Conservation (phyloP, 768 basidiomycete species). For the Mycena olivaceomarginata region DNA sequence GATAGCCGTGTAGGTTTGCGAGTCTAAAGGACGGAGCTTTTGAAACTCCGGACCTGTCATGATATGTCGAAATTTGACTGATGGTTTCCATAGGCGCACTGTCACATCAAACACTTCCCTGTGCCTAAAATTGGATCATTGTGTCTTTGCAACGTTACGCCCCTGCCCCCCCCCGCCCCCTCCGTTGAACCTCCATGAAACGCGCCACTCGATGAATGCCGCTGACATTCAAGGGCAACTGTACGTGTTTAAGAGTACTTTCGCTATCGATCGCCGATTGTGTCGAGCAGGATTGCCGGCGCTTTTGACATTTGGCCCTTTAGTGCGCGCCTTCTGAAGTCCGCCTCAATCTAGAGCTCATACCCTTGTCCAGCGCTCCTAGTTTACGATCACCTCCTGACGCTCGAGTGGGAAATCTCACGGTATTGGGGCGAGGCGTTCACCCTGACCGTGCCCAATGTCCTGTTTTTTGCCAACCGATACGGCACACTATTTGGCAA, state of each 20-base stretch:
- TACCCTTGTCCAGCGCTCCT: neutral
- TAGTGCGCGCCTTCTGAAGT: neutral
- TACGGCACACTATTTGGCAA: too few relatives aligned
- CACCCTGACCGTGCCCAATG: neutral
- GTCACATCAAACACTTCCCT: neutral
- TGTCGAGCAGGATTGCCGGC: neutral
- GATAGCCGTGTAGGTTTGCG: too few relatives aligned
- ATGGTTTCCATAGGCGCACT: neutral
- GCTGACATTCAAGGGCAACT: neutral
- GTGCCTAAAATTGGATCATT: slow-evolving; percentile 1
- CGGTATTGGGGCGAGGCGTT: too few relatives aligned
- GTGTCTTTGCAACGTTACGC: neutral
- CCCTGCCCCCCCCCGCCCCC: neutral
- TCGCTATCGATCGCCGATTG: neutral
- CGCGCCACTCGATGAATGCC: neutral
- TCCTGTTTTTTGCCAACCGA: neutral
- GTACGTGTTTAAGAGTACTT: slow-evolving; percentile 7
- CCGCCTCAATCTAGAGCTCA: slow-evolving; percentile 9
- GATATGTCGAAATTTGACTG: neutral
- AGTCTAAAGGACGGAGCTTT: too few relatives aligned
- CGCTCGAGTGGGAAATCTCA: too few relatives aligned
- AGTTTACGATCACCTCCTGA: too few relatives aligned
- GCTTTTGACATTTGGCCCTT: slow-evolving; percentile 7
- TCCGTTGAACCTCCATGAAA: neutral
- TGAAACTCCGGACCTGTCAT: too few relatives aligned